Evolutionary conservation across 2,329 filamentous ascomycete species (phyloP), one percentile per base, ranked within the genome.

Genomic region (Immersiporthe knoxdaviesiana): DNA sequence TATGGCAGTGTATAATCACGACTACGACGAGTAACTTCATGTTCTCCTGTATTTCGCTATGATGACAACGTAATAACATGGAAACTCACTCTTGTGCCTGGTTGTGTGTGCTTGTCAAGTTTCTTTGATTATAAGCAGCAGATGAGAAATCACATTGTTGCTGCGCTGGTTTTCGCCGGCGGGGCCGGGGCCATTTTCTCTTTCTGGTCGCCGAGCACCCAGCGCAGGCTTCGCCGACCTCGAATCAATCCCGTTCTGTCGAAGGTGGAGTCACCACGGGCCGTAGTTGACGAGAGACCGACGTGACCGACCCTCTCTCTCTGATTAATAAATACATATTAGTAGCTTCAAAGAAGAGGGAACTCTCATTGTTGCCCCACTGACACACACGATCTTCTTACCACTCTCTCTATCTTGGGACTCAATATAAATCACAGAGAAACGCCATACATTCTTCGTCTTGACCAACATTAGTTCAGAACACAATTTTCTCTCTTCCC

Each of bases 1-100:
- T 59, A 37, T 11, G 32, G 7, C 32, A 21, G 8, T 21, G 11
- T 61, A 60, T 66, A 56, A 66, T 66, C 35, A 41, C 21, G 52
- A 56, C 52, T 11, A 47, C 21, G 44, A 47, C 37, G 5, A 11
- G 6, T 47, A 47, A 47, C 16, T 47, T 47, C 21, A 47, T 47
- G 44, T 7, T 10, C 12, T 27, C 7, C 12, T 16, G 50, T 11
- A 24, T 30, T 27, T 5, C 52, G 6, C 47, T 5, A 12, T n/a
- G 21, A 12, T 30, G 50, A 54, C 50, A 14, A 27, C 30, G 12
- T 52, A 21, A 21, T 2, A 35, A 8, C 3, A 47, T 6, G 18
- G 5, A n/a, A 21, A 47, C 21, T 47, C 2, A 8, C 6, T 2
- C 18, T 21, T n/a, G n/a, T n/a, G n/a, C n/a, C 16, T 44, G 41